A percentile compares a stretch with the other conserved stretches of the same genome.
phyloP scores from a whole-genome alignment of 495 filamentous ascomycete species.

The Penicillium dipodomyicola region DNA sequence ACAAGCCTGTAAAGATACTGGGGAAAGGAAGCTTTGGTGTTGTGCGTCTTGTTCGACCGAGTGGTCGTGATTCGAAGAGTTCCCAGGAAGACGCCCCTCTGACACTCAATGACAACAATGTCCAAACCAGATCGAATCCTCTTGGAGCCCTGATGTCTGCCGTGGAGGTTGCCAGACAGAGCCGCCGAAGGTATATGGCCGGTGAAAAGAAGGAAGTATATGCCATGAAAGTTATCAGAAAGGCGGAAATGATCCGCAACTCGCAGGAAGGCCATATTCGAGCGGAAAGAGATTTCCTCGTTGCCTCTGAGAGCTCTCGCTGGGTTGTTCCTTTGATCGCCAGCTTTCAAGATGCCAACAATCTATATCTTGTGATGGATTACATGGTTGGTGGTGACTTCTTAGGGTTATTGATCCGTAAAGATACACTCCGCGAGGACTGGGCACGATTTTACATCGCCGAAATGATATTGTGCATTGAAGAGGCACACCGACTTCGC shows the following conservation, averaged over 20 bases:
- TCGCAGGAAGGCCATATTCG: slow-evolving; percentile 90
- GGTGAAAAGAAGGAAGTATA: slow-evolving; percentile 60
- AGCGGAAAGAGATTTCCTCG: slow-evolving; percentile 88
- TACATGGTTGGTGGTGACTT: slow-evolving; percentile 98
- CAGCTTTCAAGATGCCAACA: slow-evolving; percentile 81
- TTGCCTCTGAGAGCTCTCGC: slow-evolving; percentile 73
- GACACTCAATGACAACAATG: background rate
- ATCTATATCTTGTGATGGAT: slow-evolving; percentile 93
- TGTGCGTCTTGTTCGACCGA: slow-evolving; percentile 78
- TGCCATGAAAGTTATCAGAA: slow-evolving; percentile 96
- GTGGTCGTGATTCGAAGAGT: slow-evolving; percentile 11
- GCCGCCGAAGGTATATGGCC: slow-evolving; percentile 30
- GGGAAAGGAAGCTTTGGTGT: slow-evolving; percentile 95
- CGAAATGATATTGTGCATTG: slow-evolving; percentile 93
- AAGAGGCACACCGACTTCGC: slow-evolving; percentile 80
- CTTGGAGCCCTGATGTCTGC: slow-evolving; percentile 26
- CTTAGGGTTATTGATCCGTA: slow-evolving; percentile 76
- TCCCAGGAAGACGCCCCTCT: slow-evolving; percentile 10
- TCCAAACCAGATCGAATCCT: slow-evolving; percentile 1
- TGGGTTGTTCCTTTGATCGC: slow-evolving; percentile 89
- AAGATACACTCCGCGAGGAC: slow-evolving; percentile 72
- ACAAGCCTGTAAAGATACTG: slow-evolving; percentile 78
- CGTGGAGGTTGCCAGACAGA: slow-evolving; percentile 25
- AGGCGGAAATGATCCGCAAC: slow-evolving; percentile 83
- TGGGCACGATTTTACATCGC: slow-evolving; percentile 83